Evolutionary conservation across 2,329 filamentous ascomycete species (phyloP).

Genomic region (Scleromitrula shiraiana): DNA sequence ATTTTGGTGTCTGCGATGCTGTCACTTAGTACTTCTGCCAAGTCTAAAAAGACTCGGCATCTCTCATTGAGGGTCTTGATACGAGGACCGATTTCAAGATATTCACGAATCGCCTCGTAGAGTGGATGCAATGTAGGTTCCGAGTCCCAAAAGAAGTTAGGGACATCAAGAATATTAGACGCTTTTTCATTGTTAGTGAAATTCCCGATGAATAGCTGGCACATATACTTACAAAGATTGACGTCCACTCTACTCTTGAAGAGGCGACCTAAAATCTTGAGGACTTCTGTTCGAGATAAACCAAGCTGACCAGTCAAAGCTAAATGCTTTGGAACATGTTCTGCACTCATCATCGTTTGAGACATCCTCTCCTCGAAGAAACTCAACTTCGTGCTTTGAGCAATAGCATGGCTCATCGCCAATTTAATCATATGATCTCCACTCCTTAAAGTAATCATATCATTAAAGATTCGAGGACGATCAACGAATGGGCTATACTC

Average conservation of each 20-base stretch:
- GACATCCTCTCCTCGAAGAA: conserved; percentile 97
- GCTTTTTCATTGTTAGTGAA: conserved; percentile 49
- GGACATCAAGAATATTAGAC: conserved; percentile 91
- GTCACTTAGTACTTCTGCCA: conserved; percentile 90
- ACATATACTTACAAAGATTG: conserved; percentile 73
- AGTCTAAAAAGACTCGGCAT: conserved; percentile 90
- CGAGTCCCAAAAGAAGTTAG: conserved; percentile 97
- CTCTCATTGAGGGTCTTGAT: conserved; percentile 97
- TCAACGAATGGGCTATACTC: conserved; percentile 86
- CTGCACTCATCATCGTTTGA: conserved; percentile 84
- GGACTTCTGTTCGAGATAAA: conserved; percentile 86
- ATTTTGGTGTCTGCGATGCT: conserved; percentile 91
- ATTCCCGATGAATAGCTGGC: conserved; percentile 14
- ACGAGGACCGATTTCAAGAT: conserved; percentile 92
- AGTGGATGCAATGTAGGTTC: conserved; percentile 92
- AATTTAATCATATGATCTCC: conserved; percentile 99
- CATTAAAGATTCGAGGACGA: conserved; percentile 89
- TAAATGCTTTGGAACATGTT: conserved; percentile 82
- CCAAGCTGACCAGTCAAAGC: conserved; percentile 85
- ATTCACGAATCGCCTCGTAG: conserved; percentile 90
- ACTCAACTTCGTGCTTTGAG: conserved; percentile 91
- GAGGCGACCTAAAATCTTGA: conserved; percentile 80
- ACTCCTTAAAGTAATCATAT: conserved; percentile 95
- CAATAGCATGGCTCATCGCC: conserved; percentile 94
- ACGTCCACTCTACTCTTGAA: conserved; percentile 96